A percentile compares a stretch with the other conserved stretches of the same genome.
phyloP scores from a whole-genome alignment of 164 flowering plant species.

The Sextonia rubra region DNA sequence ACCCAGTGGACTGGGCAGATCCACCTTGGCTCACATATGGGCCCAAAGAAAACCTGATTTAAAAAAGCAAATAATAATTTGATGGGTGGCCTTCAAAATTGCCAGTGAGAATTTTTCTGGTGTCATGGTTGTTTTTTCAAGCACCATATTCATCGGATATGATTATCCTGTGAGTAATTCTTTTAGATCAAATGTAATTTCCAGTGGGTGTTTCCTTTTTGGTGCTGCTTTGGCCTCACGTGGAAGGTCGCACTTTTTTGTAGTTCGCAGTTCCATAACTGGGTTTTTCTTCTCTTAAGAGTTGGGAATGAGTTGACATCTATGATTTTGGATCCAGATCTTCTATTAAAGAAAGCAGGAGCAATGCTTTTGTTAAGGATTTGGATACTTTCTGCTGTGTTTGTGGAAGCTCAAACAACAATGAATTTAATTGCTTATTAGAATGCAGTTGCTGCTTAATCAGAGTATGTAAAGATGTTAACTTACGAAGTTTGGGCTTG shows the following conservation, averaged over 20 bases:
- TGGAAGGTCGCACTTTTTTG: not conserved
- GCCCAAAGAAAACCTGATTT: too few relatives aligned
- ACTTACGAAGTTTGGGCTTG: not conserved
- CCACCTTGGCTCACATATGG: too few relatives aligned
- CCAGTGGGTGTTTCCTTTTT: not conserved
- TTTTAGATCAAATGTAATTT: too few relatives aligned
- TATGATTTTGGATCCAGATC: slow-evolving; percentile 23
- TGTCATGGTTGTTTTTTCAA: too few relatives aligned
- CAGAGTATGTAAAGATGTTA: slow-evolving; percentile 28
- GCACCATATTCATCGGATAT: too few relatives aligned
- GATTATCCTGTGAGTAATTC: not conserved
- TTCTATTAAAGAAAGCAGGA: slow-evolving; percentile 15
- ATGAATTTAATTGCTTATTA: slow-evolving; percentile 40
- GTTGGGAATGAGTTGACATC: not conserved
- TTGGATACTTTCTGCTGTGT: slow-evolving; percentile 48
- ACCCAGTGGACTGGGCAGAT: too few relatives aligned
- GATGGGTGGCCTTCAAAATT: too few relatives aligned
- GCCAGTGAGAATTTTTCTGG: too few relatives aligned
- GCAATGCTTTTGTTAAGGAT: slow-evolving; percentile 17
- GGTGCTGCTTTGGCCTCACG: not conserved
- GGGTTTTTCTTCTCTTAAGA: not conserved
- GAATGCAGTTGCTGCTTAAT: slow-evolving; percentile 47
- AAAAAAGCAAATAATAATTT: too few relatives aligned
- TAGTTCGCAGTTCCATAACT: not conserved
- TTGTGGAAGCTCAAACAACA: slow-evolving; percentile 51